These are phyloP conservation scores for Monilinia vaccinii-corymbosi DNA, from an alignment of 2,329 filamentous ascomycete genomes.

Conservation along the genomic window DNA sequence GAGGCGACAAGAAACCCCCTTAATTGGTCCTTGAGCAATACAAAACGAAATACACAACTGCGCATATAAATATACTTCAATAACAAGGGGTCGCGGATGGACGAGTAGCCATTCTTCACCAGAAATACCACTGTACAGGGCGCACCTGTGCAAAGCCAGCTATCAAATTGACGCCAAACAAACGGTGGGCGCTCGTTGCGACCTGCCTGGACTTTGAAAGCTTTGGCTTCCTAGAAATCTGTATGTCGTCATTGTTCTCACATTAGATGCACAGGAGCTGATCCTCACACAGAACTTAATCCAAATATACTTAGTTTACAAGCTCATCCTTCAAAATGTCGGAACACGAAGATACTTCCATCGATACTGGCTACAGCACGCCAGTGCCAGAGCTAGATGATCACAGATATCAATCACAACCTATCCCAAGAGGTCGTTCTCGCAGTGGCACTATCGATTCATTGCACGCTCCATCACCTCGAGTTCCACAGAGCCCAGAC, in stretches of 20 bases:
- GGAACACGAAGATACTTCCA: constrained; percentile 50
- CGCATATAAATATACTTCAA: constrained; percentile 4
- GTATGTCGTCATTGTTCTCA: not conserved
- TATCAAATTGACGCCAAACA: constrained; percentile 41
- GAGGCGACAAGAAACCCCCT: constrained; percentile 95
- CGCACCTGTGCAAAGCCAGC: constrained; percentile 30
- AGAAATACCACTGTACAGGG: constrained; percentile 27
- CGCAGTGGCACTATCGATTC: constrained; percentile 69
- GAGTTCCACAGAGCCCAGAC: constrained; percentile 26
- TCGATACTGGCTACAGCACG: constrained; percentile 59
- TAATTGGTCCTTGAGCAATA: constrained; percentile 52
- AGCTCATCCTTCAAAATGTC: constrained; percentile 49
- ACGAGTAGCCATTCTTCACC: constrained; percentile 12
- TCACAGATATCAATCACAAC: constrained; percentile 61
- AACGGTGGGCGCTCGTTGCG: constrained; percentile 45
- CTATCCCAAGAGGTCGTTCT: constrained; percentile 49
- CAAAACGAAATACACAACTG: constrained; percentile 11
- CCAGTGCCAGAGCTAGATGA: constrained; percentile 79
- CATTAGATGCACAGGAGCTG: not conserved
- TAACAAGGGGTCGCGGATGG: constrained; percentile 16
- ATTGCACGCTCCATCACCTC: constrained; percentile 44
- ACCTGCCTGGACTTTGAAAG: constrained; percentile 33
- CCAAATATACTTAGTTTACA: constrained; percentile 16
- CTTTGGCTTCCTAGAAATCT: constrained; percentile 10
- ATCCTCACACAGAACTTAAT: constrained; percentile 13